phyloP scores from a whole-genome alignment of 1,284 basidiomycete genomes.

The Hypsizygus ulmarius region DNA sequence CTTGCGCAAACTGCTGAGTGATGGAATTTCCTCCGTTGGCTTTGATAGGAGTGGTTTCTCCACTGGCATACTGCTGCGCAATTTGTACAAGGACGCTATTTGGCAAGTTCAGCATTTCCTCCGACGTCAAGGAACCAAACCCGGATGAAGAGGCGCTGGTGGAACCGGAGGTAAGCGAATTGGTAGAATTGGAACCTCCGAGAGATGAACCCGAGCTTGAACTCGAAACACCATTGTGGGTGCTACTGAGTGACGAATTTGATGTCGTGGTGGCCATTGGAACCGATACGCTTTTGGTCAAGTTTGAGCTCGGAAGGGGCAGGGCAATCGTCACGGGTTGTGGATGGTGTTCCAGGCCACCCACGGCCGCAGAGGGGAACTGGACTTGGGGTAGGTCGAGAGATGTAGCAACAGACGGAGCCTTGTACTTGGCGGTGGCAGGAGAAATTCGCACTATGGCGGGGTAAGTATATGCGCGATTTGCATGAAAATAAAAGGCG shows the following conservation, averaged over 20 bases:
- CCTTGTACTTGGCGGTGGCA: slow-evolving; percentile 84
- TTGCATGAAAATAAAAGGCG: slow-evolving; percentile 28
- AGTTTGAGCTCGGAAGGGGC: slow-evolving; percentile 40
- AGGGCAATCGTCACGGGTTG: slow-evolving; percentile 44
- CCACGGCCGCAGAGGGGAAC: slow-evolving; percentile 34
- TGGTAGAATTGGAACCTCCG: slow-evolving; percentile 51
- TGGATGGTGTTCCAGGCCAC: slow-evolving; percentile 29
- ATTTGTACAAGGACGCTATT: slow-evolving; percentile 43
- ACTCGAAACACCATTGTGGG: slow-evolving; percentile 39
- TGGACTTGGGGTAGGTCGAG: slow-evolving; percentile 51
- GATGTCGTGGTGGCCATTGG: slow-evolving; percentile 56
- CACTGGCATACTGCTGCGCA: slow-evolving; percentile 44
- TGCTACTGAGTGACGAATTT: slow-evolving; percentile 37
- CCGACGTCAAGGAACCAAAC: slow-evolving; percentile 46
- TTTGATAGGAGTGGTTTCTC: slow-evolving; percentile 32
- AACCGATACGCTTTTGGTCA: slow-evolving; percentile 62
- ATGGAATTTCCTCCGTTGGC: slow-evolving; percentile 24
- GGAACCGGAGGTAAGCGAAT: slow-evolving; percentile 53
- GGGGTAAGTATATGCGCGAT: slow-evolving; percentile 29
- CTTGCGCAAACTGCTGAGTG: slow-evolving; percentile 26
- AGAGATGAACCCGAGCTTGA: slow-evolving; percentile 57
- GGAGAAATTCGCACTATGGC: slow-evolving; percentile 82
- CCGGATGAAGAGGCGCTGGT: slow-evolving; percentile 46
- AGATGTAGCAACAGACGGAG: slow-evolving; percentile 41
- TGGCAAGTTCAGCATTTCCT: slow-evolving; percentile 47